Base-by-base conservation (phyloP, 352 stramenopile species). In the Phytophthora cactorum region DNA sequence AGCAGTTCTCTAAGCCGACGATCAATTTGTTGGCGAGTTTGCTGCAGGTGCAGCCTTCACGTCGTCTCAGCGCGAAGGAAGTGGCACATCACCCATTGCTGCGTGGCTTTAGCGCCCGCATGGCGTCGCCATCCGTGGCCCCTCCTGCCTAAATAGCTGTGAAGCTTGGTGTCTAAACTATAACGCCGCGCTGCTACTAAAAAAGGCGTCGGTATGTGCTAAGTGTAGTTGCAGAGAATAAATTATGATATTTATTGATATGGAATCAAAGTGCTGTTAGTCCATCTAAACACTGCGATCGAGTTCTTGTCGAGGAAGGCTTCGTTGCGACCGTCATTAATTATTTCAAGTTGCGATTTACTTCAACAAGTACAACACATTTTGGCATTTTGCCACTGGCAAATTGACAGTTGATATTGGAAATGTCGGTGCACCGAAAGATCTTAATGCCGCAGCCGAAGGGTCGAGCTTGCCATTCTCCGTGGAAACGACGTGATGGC, bases 41-140 rank as follows among this genome's bases (percentile, higher is more conserved):
- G 74, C 53, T 92, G 38, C 80, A 90, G 38, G 67, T 89, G 5
- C 69, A 82, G 36, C 68, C 82, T 5, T 57, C 62, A 17, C 64
- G 59, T 27, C 78, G 84, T 17, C 68, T 74, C 31, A 79, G 32
- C 12, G 68, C 77, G 5, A 60, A 82, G 15, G 53, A 79, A 5
- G 56, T 88, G 56, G 67, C 81, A 5, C 54, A 50, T 29, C 67
- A 77, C 46, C 52, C 67, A 1, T 28, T 58, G 9, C 27, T 79
- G n/a, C 50, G 53, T 34, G 29, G 46, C 41, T 54, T 65, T 11
- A 57, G 28, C 15, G 8, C 22, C 3, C n/a, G 44, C 27, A 52
- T 17, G 3, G 39, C 8, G 25, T 60, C 45, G 11, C 14, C 8
- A 14, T 52, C 49, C 8, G 29, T 54, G 12, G 56, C 52, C 15